Evolutionary conservation across 2,329 filamentous ascomycete genomes (phyloP), one percentile per base, ranked within the genome.

Genomic region (Colletotrichum falcatum): DNA sequence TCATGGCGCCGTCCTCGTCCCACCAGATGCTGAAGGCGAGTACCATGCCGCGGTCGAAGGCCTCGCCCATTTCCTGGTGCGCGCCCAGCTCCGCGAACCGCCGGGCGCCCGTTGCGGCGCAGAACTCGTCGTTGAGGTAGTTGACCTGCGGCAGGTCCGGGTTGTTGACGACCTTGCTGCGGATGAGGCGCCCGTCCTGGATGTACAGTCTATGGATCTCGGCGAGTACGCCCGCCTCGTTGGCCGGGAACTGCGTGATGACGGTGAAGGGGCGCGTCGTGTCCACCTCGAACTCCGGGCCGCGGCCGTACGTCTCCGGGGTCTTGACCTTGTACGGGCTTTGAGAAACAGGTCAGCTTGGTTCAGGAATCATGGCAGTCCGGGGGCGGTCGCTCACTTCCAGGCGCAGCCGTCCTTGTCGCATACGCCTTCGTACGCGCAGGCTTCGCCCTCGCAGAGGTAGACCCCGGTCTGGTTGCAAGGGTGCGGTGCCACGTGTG

Each of bases 21-120:
- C 86, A 87, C 68, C 86, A 89, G 63, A 89, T 79, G 73, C 80
- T 83, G 75, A 89, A 82, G 26, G 80, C 80, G n/a, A 87, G 79
- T 0, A 87, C 85, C 85, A 87, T 87, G 33, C 83, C 85, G 14
- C 84, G 79, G 30, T 74, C 74, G 74, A 86, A 76, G 33, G 84
- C 80, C 28, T 83, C 80, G 4, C 84, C 84, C 82, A 86, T 85
- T 20, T 77, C 80, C 70, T 78, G 79, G 61, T 81, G 81, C 8
- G 79, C 84, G 28, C 84, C 84, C 2, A 84, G 75, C 2, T 76
- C 75, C 33, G 78, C 74, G 73, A 78, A 83, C 3, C 74, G 71
- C 6, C 73, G 72, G 3, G 79, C 76, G 14, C 76, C 74, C 0
- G 74, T 75, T 2, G 78, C 78, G n/a, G 73, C 73, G 73, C 81